Percentiles rank a stretch among this genome's conserved stretches.
phyloP scores from a whole-genome alignment of 768 basidiomycete species.

The Amanita pseudoporphyria region DNA sequence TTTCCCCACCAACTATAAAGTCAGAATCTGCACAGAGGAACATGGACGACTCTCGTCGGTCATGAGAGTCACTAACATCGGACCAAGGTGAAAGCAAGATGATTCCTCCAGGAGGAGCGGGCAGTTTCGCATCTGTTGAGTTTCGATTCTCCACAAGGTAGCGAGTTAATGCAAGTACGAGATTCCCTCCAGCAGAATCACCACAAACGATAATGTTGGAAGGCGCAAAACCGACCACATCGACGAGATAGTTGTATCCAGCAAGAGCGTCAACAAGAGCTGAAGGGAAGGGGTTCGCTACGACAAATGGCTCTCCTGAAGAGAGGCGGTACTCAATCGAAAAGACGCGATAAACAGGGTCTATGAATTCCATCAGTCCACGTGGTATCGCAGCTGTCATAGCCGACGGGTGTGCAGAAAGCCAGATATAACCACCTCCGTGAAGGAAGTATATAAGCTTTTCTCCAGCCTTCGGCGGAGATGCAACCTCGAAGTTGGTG shows the following conservation, averaged over 20 bases:
- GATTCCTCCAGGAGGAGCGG: conserved; percentile 35
- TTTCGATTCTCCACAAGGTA: conserved; percentile 45
- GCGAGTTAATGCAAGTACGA: conserved; percentile 52
- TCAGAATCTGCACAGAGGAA: conserved; percentile 24
- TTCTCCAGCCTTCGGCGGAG: conserved; percentile 35
- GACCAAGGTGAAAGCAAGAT: conserved; percentile 48
- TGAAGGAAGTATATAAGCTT: conserved; percentile 56
- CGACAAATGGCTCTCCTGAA: conserved; percentile 28
- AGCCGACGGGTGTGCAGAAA: conserved; percentile 48
- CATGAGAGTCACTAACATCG: conserved; percentile 37
- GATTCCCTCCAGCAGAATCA: conserved; percentile 74
- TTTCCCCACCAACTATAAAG: conserved; percentile 22
- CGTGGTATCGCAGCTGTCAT: conserved; percentile 33
- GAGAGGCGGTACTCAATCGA: conserved; percentile 68
- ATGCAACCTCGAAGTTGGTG: conserved; percentile 22
- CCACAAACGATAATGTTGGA: conserved; percentile 57
- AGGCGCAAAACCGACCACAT: conserved; percentile 44
- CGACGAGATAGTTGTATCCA: conserved; percentile 63
- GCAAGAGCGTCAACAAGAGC: conserved; percentile 68
- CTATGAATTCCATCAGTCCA: conserved; percentile 36
- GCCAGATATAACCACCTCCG: conserved; percentile 46
- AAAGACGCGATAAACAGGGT: conserved; percentile 39
- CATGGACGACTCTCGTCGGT: conserved; percentile 27
- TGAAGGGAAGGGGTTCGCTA: conserved; percentile 57
- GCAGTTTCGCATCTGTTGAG: conserved; percentile 23